Percentiles rank a stretch among this genome's conserved stretches.
phyloP scores from a whole-genome alignment of 1,284 basidiomycete species.

The Cutaneotrichosporon dermatis region DNA sequence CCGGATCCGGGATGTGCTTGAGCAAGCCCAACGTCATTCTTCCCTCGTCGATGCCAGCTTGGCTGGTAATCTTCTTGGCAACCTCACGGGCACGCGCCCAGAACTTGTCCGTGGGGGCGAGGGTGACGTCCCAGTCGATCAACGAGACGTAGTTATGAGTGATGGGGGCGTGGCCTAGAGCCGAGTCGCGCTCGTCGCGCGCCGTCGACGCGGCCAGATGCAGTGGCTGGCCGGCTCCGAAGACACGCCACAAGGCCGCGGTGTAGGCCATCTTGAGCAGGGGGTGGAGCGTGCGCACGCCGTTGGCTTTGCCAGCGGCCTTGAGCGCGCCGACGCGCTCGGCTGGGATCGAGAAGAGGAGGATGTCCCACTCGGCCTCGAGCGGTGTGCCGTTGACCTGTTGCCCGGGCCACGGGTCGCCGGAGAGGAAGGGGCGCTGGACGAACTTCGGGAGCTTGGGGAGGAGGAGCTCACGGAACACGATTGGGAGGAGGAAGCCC shows the following conservation, averaged over 20 bases:
- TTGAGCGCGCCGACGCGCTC: conserved; percentile 22
- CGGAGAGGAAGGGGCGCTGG: conserved; percentile 19
- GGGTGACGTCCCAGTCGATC: conserved; percentile 8
- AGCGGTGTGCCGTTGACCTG: conserved; percentile 5
- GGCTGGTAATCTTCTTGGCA: background rate
- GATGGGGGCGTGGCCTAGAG: conserved; percentile 25
- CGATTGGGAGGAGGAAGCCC: conserved; percentile 24
- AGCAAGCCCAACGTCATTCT: conserved; percentile 32
- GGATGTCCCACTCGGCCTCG: conserved; percentile 8
- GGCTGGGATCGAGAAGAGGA: conserved; percentile 18
- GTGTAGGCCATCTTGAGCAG: conserved; percentile 29
- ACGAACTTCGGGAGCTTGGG: conserved; percentile 33
- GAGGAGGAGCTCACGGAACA: conserved; percentile 31
- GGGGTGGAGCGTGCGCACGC: conserved; percentile 35
- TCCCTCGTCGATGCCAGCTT: conserved; percentile 13
- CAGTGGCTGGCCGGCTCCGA: conserved; percentile 1
- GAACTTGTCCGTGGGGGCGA: conserved; percentile 18
- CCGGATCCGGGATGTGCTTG: conserved; percentile 30
- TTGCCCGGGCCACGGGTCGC: conserved; percentile 29
- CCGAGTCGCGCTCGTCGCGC: conserved; percentile 25
- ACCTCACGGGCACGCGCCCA: conserved; percentile 20
- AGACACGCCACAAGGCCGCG: conserved; percentile 29
- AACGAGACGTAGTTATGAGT: conserved; percentile 35
- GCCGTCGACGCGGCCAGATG: conserved; percentile 10
- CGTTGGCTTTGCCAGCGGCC: conserved; percentile 16